Base-by-base conservation (phyloP, 1,284 basidiomycete species). In the Cutaneotrichosporon sp. region DNA sequence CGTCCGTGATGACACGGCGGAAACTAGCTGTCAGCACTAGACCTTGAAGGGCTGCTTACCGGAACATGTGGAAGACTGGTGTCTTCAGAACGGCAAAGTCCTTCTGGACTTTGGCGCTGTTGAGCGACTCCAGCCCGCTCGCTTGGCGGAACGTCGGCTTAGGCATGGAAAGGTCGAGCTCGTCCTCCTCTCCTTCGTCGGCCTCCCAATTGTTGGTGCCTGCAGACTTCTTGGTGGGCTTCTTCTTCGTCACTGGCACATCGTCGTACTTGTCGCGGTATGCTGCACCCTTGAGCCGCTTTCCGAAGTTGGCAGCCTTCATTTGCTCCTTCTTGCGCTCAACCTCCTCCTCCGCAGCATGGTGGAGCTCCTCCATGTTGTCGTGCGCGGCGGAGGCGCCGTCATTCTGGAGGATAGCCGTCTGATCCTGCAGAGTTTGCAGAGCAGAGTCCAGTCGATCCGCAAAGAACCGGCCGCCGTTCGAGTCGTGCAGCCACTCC, bases 41-140 rank as follows among this genome's bases (percentile, higher is more conserved):
- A 27, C 11, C 4, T 8, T 42, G 24, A 29, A 5, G 8, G 31
- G 4, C 7, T 2, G 60, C 72, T 55, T 42, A 77, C 77, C 92
- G 85, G 84, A 97, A 97, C 84, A 94, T 90, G 78, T 95, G 92
- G 55, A 97, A 80, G 14, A 92, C 88, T 0, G 93, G 92, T 0
- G 87, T 85, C 51, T 86, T 84, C 87, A 95, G 89, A 69, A 87
- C 80, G 25, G 82, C 87, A 88, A 88, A 95, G 70, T 95, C 87
- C 58, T 83, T 83, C 70, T 84, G 83, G 4, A 91, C 90, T 0
- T 81, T 77, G 8, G 82, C 78, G 4, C 85, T 85, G 38, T 83
- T 83, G 20, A 71, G 63, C 1, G 71, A 67, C 33, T 69, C 69
- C 6, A 60, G 60, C 0, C 70, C 72, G 8, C 60, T 56, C 0